Base-by-base conservation (phyloP, 2,329 filamentous ascomycete species). In the Pseudogymnoascus sp. region DNA sequence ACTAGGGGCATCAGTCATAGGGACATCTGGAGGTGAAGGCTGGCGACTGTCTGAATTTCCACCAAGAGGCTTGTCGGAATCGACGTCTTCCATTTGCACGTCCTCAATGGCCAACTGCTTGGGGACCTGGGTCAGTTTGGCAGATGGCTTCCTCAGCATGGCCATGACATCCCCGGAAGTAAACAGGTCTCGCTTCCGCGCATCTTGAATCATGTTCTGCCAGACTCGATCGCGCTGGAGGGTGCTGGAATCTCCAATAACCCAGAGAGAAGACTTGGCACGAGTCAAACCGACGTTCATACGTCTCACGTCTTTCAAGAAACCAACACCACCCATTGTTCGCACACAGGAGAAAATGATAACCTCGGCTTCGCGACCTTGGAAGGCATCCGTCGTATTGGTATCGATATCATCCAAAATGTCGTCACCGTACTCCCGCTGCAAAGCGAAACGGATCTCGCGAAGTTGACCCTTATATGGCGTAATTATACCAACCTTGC, bases 271-370 rank as follows among this genome's bases (percentile, higher is more conserved):
- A 8, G 90, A 96, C 74, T 96, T 97, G 4, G 94, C 95, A 79
- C 94, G 88, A 20, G 94, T 99, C 63, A 99, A 80, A 77, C 94
- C 94, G 70, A 99, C 94, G 74, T 99, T 99, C 95, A 99, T 97
- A 80, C 94, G 93, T 62, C 94, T 86, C 70, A 99, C 96, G 73
- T 99, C 94, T 60, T 90, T 89, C 82, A 99, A 88, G 84, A 99
- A 99, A 80, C 94, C 94, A 70, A 99, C 96, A 69, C 93, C 91
- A n/a, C 89, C 89, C 6, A 88, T 89, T n/a, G 90, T 84, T 76
- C 94, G 87, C 64, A 99, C 94, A 74, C 95, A 99, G 39, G 94
- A 97, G 77, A 99, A 99, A 65, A 99, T 97, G 73, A 99, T 97
- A 65, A 99, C 88, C 71, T 99, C 94, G 70, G 91, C 94, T 74